These are phyloP conservation scores for Bipolaris cookei DNA, from an alignment of 2,329 filamentous ascomycete species.

Conservation along the genomic window DNA sequence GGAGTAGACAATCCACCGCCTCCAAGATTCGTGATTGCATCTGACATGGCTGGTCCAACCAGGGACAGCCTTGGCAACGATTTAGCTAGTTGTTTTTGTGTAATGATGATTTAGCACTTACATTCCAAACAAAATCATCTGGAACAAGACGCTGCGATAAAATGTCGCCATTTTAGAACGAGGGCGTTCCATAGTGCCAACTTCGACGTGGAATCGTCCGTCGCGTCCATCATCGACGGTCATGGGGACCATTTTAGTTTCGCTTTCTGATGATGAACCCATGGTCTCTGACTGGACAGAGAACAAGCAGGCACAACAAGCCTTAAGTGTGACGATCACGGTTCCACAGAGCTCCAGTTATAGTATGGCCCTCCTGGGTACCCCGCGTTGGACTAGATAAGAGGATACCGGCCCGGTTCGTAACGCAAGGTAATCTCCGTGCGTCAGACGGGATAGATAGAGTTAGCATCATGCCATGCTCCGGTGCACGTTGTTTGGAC, in stretches of 20 bases:
- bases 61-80: constrained; percentile 8
- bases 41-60: constrained; percentile 18
- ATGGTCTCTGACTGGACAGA: constrained; percentile 1
- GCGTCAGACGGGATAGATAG: not conserved
- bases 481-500: not conserved
- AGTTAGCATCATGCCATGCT: not conserved
- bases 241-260: constrained; percentile 4
- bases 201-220: not conserved
- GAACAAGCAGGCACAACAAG: not conserved
- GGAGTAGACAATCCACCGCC: constrained; percentile 17
- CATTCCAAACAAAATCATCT: constrained; percentile 19
- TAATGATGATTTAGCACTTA: not conserved
- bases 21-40: constrained; percentile 18
- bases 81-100: not conserved
- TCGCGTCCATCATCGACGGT: not conserved
- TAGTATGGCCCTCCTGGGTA: not conserved
- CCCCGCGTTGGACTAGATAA: constrained; percentile 10
- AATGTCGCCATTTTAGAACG: constrained; percentile 8
- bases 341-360: not conserved
- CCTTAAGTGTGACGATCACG: not conserved
- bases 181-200: constrained; percentile 10
- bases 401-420: constrained; percentile 10
- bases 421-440: constrained; percentile 1
- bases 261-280: constrained; percentile 3
- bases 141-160: constrained; percentile 14